Conservation (phyloP, 2,329 filamentous ascomycete species). For the Pleurostoma richardsiae region DNA sequence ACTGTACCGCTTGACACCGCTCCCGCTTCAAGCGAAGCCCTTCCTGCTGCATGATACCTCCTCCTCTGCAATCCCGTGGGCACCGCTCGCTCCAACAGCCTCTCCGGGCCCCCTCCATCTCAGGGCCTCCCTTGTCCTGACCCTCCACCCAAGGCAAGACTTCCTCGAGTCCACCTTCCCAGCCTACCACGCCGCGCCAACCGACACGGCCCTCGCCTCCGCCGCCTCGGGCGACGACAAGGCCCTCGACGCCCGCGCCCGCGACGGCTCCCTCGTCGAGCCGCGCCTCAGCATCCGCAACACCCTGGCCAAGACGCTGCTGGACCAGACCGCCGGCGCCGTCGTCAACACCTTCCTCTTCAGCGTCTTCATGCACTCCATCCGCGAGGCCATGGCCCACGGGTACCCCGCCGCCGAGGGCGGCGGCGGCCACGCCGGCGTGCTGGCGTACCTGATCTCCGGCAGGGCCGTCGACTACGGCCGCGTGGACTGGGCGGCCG, state of each 20-base stretch:
- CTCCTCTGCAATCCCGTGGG: background rate
- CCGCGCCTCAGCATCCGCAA: slow-evolving; percentile 56
- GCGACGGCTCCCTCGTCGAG: slow-evolving; percentile 34
- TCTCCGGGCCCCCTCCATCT: background rate
- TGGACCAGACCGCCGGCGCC: slow-evolving; percentile 67
- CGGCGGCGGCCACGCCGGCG: slow-evolving; percentile 5
- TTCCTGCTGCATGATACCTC: background rate
- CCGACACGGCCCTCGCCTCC: slow-evolving; percentile 29
- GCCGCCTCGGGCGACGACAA: slow-evolving; percentile 35
- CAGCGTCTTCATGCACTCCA: slow-evolving; percentile 51
- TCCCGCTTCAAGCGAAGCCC: too few relatives aligned
- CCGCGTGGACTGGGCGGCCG: slow-evolving; percentile 36
- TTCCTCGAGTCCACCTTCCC: slow-evolving; percentile 73
- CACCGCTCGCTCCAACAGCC: too few relatives aligned
- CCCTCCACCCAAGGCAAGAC: slow-evolving; percentile 52
- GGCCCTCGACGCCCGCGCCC: slow-evolving; percentile 38
- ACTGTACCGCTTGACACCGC: too few relatives aligned
- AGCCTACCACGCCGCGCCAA: slow-evolving; percentile 46
- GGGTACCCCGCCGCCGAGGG: slow-evolving; percentile 28
- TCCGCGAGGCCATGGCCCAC: slow-evolving; percentile 44
- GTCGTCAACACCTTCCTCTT: slow-evolving; percentile 62
- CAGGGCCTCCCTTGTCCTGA: background rate
- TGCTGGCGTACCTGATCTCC: slow-evolving; percentile 26
- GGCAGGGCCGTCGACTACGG: slow-evolving; percentile 36
- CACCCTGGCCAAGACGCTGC: slow-evolving; percentile 59